Percentiles rank a stretch among this genome's conserved stretches.
phyloP scores from a whole-genome alignment of 371 early-diverging fungal genomes.

The Mortierella sp. region DNA sequence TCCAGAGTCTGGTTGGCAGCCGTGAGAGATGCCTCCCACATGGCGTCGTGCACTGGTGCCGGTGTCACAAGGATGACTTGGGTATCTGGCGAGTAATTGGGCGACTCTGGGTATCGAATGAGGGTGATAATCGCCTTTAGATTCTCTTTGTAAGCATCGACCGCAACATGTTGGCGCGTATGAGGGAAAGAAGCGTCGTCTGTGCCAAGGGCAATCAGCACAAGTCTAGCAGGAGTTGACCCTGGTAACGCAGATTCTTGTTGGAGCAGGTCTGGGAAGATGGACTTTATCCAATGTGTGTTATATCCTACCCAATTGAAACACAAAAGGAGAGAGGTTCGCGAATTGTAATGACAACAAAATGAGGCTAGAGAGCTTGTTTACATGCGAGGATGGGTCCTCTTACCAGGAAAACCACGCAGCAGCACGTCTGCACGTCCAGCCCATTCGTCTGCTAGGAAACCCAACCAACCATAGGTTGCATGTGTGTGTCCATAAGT shows the following conservation, averaged over 20 bases:
- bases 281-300: slow-evolving; percentile 40
- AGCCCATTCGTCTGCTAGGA: slow-evolving; percentile 41
- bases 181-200: slow-evolving; percentile 47
- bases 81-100: slow-evolving; percentile 46
- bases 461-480: slow-evolving; percentile 48
- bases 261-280: slow-evolving; percentile 42
- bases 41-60: slow-evolving; percentile 33
- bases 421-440: slow-evolving; percentile 48
- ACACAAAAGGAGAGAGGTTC: neutral
- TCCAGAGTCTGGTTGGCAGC: slow-evolving; percentile 27
- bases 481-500: slow-evolving; percentile 47
- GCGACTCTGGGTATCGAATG: slow-evolving; percentile 45
- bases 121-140: slow-evolving; percentile 21
- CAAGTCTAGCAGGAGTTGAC: slow-evolving; percentile 25
- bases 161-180: slow-evolving; percentile 44
- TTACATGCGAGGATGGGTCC: too few species aligned
- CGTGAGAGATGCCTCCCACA: slow-evolving; percentile 32
- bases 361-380: too few species aligned
- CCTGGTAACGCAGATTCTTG: slow-evolving; percentile 22
- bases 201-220: slow-evolving; percentile 46
- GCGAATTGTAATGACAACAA: too few species aligned
- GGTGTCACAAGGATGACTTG: slow-evolving; percentile 45
- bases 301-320: slow-evolving; percentile 32
- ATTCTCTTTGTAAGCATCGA: slow-evolving; percentile 37
- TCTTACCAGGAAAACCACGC: slow-evolving; percentile 47